These are phyloP conservation scores for Penicillium sclerotigenum DNA, from an alignment of 2,329 filamentous ascomycete genomes.

Conservation along the genomic window DNA sequence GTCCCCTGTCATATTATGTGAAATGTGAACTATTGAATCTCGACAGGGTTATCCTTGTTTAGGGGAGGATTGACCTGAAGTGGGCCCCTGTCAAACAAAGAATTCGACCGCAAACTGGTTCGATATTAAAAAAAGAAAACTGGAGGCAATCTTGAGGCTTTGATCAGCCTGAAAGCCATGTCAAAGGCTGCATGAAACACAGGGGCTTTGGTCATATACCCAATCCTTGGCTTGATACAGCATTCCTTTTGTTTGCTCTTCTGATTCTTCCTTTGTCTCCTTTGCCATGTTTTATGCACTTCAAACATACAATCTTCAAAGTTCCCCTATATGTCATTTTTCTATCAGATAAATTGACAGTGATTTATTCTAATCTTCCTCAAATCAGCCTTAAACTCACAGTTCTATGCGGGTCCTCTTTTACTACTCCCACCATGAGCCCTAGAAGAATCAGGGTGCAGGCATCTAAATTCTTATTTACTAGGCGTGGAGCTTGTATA, in stretches of 20 bases:
- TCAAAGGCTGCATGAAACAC: neutral
- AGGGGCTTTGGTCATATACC: neutral
- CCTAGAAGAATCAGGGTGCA: neutral
- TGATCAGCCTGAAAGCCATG: neutral
- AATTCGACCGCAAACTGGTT: neutral
- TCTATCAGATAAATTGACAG: neutral
- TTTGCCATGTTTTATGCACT: neutral
- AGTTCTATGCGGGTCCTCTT: neutral
- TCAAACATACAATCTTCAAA: neutral
- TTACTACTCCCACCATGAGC: neutral
- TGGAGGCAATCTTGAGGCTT: neutral
- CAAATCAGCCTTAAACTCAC: neutral
- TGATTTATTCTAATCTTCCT: neutral
- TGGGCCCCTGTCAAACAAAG: neutral
- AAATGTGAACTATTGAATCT: neutral
- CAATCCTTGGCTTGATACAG: neutral
- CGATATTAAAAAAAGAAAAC: too few species aligned
- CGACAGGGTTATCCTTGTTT: slow-evolving; percentile 24
- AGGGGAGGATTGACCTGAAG: neutral
- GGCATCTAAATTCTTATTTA: neutral
- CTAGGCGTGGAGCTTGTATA: slow-evolving; percentile 32
- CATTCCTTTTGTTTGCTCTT: neutral
- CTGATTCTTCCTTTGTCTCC: neutral
- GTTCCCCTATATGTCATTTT: neutral
- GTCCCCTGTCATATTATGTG: neutral